Base-by-base conservation (phyloP, 768 basidiomycete genomes). In the Clitopilus passeckerianus region DNA sequence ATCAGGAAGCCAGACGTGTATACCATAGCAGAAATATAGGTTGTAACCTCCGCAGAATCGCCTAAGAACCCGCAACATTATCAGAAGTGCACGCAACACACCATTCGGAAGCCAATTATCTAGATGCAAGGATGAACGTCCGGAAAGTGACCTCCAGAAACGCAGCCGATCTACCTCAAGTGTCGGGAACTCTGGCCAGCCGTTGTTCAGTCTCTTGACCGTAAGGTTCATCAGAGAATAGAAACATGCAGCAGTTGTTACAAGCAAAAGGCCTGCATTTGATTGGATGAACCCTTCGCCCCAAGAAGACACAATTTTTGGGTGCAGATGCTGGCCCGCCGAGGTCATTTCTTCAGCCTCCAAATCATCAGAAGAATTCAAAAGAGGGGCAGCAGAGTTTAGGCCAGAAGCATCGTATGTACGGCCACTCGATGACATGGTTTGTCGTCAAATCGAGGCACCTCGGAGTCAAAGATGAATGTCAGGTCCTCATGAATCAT, bases 11-110 rank as follows among this genome's bases (percentile, higher is more conserved):
- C 57, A n/a, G 23, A 82, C 81, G 60, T 80, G 79, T 50, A 89
- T 65, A 6, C 82, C 82, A 62, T 84, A 72, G 68, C 89, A 86
- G 16, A 82, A 80, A 57, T 9, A 30, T 62, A 63, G 12, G 61
- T 60, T 55, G 62, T 65, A 16, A 22, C 54, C 59, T 58, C 27
- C 27, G 27, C 27, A 41, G 37, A 2, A 41, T 14, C 3, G 10
- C 10, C 37, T 41, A 14, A 41, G 37, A 15, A 41, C 5, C 5
- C 14, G 10, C 3, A 41, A 5, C 27, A 30, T 7, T 30, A 30
- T 30, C 4, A 30, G 7, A 30, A 30, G 27, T 30, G 27, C 27
- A 30, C 27, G 27, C 27, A 4, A 30, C 43, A 9, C 20, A 57
- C 57, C 57, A 70, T 65, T 23, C 70, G 60, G 79, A 80, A 81